Evolutionary conservation across 1,139 yeast genomes (phyloP).

Genomic region (Yamadazyma oceani): DNA sequence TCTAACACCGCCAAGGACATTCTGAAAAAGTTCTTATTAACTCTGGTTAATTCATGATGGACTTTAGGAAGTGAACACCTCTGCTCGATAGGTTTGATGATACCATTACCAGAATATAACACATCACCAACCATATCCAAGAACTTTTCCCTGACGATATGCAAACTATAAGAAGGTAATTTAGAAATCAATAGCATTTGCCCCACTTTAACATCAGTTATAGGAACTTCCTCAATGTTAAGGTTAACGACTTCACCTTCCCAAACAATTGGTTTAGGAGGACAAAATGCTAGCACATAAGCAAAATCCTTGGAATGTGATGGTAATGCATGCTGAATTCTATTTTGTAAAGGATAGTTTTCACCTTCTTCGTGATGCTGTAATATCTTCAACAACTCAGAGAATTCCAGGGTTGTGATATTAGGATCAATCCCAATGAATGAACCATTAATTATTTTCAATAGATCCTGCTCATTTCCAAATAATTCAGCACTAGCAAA

Average conservation of each 20-base stretch:
- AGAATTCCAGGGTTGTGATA: conserved; percentile 27
- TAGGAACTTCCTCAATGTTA: conserved; percentile 46
- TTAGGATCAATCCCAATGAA: conserved; percentile 41
- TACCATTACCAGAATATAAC: conserved; percentile 40
- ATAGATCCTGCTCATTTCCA: conserved; percentile 44
- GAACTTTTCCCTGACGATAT: conserved; percentile 41
- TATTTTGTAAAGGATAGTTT: conserved; percentile 15
- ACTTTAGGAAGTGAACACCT: conserved; percentile 74
- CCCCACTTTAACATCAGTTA: conserved; percentile 60
- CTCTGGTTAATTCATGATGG: conserved; percentile 69
- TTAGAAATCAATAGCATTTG: conserved; percentile 66
- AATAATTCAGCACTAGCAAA: conserved; percentile 64
- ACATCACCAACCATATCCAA: conserved; percentile 56
- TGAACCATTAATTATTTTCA: conserved; percentile 44
- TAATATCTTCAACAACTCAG: conserved; percentile 29
- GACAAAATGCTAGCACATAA: conserved; percentile 73
- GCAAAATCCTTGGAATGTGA: conserved; percentile 42
- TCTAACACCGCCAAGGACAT: conserved; percentile 69
- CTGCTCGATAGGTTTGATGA: conserved; percentile 48
- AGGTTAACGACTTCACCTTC: conserved; percentile 74
- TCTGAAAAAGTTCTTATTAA: conserved; percentile 66
- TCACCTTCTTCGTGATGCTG: conserved; percentile 20
- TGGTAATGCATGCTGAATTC: conserved; percentile 19
- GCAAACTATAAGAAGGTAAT: conserved; percentile 38
- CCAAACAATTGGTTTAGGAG: conserved; percentile 88